Conservation (phyloP, 208 protist species). For the Angomonas deanei region DNA sequence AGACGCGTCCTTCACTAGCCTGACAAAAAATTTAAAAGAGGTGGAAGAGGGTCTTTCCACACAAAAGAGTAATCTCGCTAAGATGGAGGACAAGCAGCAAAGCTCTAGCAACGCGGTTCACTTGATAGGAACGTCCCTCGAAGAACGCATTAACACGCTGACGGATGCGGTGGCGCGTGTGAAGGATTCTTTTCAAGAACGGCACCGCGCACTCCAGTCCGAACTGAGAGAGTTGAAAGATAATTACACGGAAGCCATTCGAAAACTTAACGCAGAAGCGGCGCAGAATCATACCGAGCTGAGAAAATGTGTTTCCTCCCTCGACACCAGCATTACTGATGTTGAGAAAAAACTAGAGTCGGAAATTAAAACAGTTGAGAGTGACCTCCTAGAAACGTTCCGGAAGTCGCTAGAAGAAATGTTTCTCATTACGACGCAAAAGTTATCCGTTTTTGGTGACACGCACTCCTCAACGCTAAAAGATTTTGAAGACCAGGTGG, state of each 20-base stretch:
- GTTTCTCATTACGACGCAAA: neutral
- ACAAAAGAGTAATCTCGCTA: too few relatives aligned
- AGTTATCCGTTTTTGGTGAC: neutral
- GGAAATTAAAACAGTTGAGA: neutral
- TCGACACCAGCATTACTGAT: neutral
- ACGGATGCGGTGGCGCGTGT: too few relatives aligned
- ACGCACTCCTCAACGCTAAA: neutral
- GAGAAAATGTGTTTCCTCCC: neutral
- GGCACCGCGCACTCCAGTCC: too few relatives aligned
- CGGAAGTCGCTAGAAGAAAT: neutral
- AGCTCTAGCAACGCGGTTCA: too few relatives aligned
- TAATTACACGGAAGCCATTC: neutral
- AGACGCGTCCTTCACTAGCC: neutral
- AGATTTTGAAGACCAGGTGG: constrained; percentile 6
- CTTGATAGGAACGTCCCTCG: too few relatives aligned
- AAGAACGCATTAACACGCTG: neutral
- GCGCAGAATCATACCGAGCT: neutral
- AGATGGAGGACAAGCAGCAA: neutral
- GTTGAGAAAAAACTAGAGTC: neutral
- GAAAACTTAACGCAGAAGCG: neutral
- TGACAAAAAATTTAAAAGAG: neutral
- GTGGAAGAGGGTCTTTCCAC: too few relatives aligned
- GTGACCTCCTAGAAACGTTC: neutral
- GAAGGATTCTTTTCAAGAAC: neutral
- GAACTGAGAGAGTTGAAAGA: neutral